Evolutionary conservation across 768 basidiomycete genomes (phyloP), one percentile per base, ranked within the genome.

Genomic region (Rhizopogon salebrosus): DNA sequence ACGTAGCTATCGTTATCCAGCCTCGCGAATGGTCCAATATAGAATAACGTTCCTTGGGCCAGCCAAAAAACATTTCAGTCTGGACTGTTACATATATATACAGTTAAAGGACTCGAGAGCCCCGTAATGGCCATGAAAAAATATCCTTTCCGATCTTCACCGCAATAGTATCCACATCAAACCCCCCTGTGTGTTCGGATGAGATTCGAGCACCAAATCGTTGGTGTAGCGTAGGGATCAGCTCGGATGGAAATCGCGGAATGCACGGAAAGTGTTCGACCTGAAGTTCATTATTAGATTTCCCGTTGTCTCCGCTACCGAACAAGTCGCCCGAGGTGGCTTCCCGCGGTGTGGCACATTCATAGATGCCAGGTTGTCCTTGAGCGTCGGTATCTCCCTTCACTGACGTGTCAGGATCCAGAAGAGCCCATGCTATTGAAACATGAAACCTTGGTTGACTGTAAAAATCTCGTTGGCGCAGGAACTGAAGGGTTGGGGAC

Each of bases 401-500:
- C 31, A 22, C 9, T 16, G 55, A 29, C 8, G 56, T 41, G 29
- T 51, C 16, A 38, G 56, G 55, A 31, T 80, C 74, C 46, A 92
- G 78, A 40, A 92, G 74, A 13, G 85, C 83, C 94, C 95, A 97
- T 9, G 84, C 92, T 51, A 97, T 83, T 2, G 92, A 95, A 11
- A 88, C 79, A 64, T 98, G 95, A 62, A 94, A 97, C 41, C 85
- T 81, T 18, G 95, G 92, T 27, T 80, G 71, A 31, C 72, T 62
- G 69, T 98, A 95, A 68, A 91, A 97, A 52, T 80, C 77, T 57
- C 85, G 84, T 58, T 95, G 87, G 49, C 85, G 84, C 31, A 91
- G 72, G 3, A 67, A 63, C 26, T 70, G 70, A 41, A 95, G 70
- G 6, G 75, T 71, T 1, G 87, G 85, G 4, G 77, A 73, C 38